Evolutionary conservation across 179 eudicot genomes (phyloP).

Genomic region (Gypsophila paniculata): DNA sequence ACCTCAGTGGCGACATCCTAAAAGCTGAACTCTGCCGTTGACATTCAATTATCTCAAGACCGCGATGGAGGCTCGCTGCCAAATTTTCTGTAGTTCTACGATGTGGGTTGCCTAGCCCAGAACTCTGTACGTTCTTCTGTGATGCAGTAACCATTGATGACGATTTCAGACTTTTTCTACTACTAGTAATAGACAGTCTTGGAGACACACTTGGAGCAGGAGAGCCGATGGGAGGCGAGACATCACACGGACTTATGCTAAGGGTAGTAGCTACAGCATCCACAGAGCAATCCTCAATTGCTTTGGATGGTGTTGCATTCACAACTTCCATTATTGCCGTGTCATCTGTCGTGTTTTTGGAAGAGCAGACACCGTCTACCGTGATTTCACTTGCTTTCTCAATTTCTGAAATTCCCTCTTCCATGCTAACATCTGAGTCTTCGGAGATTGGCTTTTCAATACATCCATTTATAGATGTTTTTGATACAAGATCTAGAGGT

Average conservation of each 20-base stretch:
- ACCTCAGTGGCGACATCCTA: slow-evolving; percentile 64
- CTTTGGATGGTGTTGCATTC: slow-evolving; percentile 30
- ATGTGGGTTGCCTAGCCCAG: slow-evolving; percentile 25
- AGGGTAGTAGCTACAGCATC: slow-evolving; percentile 25
- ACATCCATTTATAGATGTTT: slow-evolving; percentile 22
- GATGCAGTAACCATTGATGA: slow-evolving; percentile 58
- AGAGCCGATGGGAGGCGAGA: slow-evolving; percentile 51
- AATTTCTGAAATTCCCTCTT: slow-evolving; percentile 56
- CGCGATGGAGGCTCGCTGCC: slow-evolving; percentile 81
- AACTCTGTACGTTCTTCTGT: slow-evolving; percentile 33
- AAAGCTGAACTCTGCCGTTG: slow-evolving; percentile 59
- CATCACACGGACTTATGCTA: slow-evolving; percentile 37
- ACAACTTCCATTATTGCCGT: slow-evolving; percentile 10
- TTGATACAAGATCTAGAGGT: slow-evolving; percentile 7
- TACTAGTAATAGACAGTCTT: slow-evolving; percentile 40
- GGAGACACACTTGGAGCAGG: slow-evolving; percentile 85
- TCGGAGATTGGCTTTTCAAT: slow-evolving; percentile 37
- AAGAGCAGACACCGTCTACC: slow-evolving; percentile 19
- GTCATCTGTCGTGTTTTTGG: slow-evolving; percentile 15
- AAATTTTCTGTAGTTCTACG: slow-evolving; percentile 50
- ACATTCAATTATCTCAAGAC: slow-evolving; percentile 65
- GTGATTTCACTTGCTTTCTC: slow-evolving; percentile 31
- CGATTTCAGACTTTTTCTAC: slow-evolving; percentile 73
- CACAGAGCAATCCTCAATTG: slow-evolving; percentile 21
- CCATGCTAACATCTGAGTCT: slow-evolving; percentile 70